Evolutionary conservation across 441 rosid species (phyloP), one percentile per base, ranked within the genome.

Genomic region (Pelargonium myrrhifolium): DNA sequence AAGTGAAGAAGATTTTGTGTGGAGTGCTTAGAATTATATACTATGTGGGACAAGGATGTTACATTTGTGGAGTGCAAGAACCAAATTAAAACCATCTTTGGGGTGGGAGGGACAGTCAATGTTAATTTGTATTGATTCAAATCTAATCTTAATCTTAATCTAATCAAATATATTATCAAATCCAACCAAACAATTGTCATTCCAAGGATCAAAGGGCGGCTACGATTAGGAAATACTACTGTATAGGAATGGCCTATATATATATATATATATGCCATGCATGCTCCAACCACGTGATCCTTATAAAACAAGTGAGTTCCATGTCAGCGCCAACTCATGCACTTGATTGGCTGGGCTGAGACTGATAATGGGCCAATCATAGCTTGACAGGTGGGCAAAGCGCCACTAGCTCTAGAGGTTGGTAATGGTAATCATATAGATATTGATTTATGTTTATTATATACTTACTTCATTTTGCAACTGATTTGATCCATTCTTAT

Each of bases 181-280:
- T 43, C 53, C 0, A 0, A 14, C 53, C 53, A 47, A 47, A 47
- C 55, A 47, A 47, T 47, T 47, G 55, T 47, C 55, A 47, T 3
- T 47, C 55, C 14, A 47, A 14, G 55, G 18, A 47, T 47, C 55
- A 47, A 47, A 47, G 55, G 55, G 55, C 55, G 55, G 55, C 55
- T 47, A 45, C 11, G 53, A 45, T 45, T 45, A 45, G n/a, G n/a
- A n/a, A n/a, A n/a, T n/a, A n/a, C n/a, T n/a, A n/a, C n/a, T n/a
- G n/a, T n/a, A n/a, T n/a, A n/a, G n/a, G n/a, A n/a, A n/a, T n/a
- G n/a, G n/a, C n/a, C n/a, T n/a, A n/a, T n/a, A n/a, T n/a, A n/a
- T n/a, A n/a, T n/a, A n/a, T n/a, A n/a, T n/a, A n/a, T n/a, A n/a
- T n/a, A n/a, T n/a, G n/a, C n/a, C n/a, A n/a, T n/a, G n/a, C 17